Evolutionary conservation across 75 land plant species (phyloP).

Genomic region (Selaginella tamariscina): DNA sequence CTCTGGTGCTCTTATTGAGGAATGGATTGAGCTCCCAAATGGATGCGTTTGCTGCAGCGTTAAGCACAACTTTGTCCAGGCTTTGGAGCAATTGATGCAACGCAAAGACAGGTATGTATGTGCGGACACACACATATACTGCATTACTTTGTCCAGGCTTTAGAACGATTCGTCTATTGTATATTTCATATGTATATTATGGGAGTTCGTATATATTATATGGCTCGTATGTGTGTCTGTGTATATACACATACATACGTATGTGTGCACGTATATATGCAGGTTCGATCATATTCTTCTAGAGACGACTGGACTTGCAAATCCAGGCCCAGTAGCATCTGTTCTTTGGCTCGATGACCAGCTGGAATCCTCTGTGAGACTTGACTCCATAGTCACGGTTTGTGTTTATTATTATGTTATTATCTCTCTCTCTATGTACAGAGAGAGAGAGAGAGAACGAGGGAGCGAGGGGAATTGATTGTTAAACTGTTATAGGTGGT

Average conservation of each 20-base stretch:
- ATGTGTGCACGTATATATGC: too few species aligned
- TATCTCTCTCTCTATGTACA: too few species aligned
- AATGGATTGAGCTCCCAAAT: constrained; percentile 9
- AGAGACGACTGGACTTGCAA: constrained; percentile 8
- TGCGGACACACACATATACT: too few species aligned
- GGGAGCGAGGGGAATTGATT: background rate
- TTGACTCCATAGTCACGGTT: background rate
- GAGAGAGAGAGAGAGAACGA: too few species aligned
- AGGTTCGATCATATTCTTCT: constrained; percentile 6
- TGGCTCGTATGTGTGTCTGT: too few species aligned
- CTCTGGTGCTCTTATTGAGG: background rate
- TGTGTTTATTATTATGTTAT: too few species aligned
- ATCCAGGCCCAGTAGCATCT: constrained; percentile 10
- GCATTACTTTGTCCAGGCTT: too few species aligned
- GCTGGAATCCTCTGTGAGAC: constrained; percentile 8
- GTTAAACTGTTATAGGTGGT: background rate
- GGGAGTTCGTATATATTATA: too few species aligned
- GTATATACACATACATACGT: too few species aligned
- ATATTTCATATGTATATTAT: too few species aligned
- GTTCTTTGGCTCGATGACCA: constrained; percentile 11
- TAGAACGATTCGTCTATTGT: too few species aligned
- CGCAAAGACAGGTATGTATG: background rate
- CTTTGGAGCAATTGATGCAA: background rate
- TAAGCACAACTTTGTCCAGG: background rate
- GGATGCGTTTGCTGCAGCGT: constrained; percentile 7